A percentile compares a stretch with the other conserved stretches of the same genome.
These are phyloP conservation scores for Magnolia changhungtana DNA, from an alignment of 164 flowering plant genomes.

Conservation along the genomic window DNA sequence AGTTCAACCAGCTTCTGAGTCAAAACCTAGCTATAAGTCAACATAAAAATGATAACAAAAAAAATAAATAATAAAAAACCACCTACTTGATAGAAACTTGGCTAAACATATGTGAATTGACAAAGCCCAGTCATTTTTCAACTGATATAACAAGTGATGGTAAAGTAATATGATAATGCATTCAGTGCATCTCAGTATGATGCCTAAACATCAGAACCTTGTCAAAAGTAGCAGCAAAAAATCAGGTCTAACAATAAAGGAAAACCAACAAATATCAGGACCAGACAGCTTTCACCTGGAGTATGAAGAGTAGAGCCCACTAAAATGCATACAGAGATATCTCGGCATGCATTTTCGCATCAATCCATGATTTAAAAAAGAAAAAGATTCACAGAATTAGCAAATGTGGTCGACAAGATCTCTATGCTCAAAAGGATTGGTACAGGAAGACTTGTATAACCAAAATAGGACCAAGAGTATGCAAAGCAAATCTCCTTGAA, in stretches of 20 bases:
- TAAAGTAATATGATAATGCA: background rate
- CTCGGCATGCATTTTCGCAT: background rate
- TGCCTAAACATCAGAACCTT: background rate
- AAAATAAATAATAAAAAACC: background rate
- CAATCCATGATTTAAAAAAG: background rate
- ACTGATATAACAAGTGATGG: background rate
- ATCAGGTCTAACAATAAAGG: background rate
- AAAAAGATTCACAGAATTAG: too few relatives aligned
- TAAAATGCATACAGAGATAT: too few relatives aligned
- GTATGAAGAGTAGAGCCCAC: background rate
- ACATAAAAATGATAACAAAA: background rate
- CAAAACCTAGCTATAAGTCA: conserved; percentile 2
- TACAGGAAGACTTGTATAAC: background rate
- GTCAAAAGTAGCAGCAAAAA: background rate
- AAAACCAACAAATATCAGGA: background rate
- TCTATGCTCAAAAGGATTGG: too few relatives aligned
- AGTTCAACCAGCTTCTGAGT: conserved; percentile 9
- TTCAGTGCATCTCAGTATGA: background rate
- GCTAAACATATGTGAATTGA: too few relatives aligned
- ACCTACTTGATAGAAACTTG: background rate
- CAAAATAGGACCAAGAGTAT: too few relatives aligned
- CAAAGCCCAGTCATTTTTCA: background rate
- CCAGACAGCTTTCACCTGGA: background rate
- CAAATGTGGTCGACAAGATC: too few relatives aligned
- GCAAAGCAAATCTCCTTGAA: too few relatives aligned